Evolutionary conservation across 768 basidiomycete species (phyloP).

Genomic region (Naematelia encephala): DNA sequence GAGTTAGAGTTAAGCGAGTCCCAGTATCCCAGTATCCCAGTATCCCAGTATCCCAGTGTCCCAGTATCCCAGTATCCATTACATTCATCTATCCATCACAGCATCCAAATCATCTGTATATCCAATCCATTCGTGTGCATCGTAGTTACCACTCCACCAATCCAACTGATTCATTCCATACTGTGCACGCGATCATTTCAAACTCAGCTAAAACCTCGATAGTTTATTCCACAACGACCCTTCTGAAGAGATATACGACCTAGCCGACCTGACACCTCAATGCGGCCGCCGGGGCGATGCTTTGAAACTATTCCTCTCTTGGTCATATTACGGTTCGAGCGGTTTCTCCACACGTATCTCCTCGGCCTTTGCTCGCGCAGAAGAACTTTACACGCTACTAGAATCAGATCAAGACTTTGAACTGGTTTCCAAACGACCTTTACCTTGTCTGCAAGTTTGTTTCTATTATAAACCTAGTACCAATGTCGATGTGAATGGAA

Average conservation of each 20-base stretch:
- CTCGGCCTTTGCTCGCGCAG: conserved; percentile 21
- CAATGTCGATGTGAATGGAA: conserved; percentile 6
- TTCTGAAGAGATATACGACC: conserved; percentile 23
- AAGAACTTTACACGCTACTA: conserved; percentile 11
- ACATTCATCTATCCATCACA: no score
- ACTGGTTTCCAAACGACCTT: conserved; percentile 14
- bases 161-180: neutral
- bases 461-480: conserved; percentile 23
- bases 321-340: conserved; percentile 24
- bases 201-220: neutral
- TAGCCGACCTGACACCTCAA: conserved; percentile 34
- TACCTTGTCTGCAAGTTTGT: conserved; percentile 34
- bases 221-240: conserved; percentile 27
- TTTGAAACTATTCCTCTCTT: conserved; percentile 30
- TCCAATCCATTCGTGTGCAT: neutral
- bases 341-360: conserved; percentile 17
- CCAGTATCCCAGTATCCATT: no score
- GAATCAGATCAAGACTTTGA: neutral
- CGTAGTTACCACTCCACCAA: neutral
- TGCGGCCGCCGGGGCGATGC: conserved; percentile 32
- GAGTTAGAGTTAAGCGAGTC: no score
- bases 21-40: no score
- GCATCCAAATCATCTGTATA: no score
- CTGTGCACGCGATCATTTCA: neutral
- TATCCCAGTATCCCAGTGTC: no score